Evolutionary conservation across 163 green algal species (phyloP), one percentile per base, ranked within the genome.

Genomic region (Coccomyxa subellipsoidea): DNA sequence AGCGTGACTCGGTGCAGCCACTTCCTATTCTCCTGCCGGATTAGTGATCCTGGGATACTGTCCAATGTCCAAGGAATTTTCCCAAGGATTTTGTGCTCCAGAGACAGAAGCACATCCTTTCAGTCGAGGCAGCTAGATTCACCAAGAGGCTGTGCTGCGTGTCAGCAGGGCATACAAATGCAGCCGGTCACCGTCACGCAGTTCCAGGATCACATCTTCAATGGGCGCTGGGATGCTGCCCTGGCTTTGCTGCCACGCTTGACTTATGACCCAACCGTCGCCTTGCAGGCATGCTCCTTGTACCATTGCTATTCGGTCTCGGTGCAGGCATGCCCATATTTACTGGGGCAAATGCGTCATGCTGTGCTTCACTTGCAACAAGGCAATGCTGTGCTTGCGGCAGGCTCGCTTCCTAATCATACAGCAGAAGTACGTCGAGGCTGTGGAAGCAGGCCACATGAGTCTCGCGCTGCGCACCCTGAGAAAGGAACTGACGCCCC

Each of bases 351-450:
- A n/a, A n/a, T n/a, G n/a, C n/a, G n/a, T n/a, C n/a, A n/a, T n/a
- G n/a, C n/a, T n/a, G n/a, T n/a, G n/a, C n/a, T n/a, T n/a, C n/a
- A n/a, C n/a, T n/a, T n/a, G n/a, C n/a, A n/a, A n/a, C n/a, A n/a
- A n/a, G n/a, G n/a, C n/a, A n/a, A n/a, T n/a, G n/a, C n/a, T n/a
- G n/a, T n/a, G n/a, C n/a, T 59, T 12, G 47, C 23, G 34, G 38
- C 85, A 90, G 39, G 90, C 89, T 4, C 82, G 84, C 38, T 96
- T 96, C 82, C 76, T 95, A 35, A 85, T 98, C 7, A 85, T 95
- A 78, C 88, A 94, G 86, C 92, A 97, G 84, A 94, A 96, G 86
- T 96, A 95, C 79, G 80, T 96, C 27, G 92, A 96, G 84, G 71
- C 77, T 1, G 31, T 93, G 35, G 54, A 83, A 23, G 37, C 37